A percentile compares a stretch with the other conserved stretches of the same genome.
Conservation (phyloP, 2,329 filamentous ascomycete species). For the Fusarium sp. region DNA sequence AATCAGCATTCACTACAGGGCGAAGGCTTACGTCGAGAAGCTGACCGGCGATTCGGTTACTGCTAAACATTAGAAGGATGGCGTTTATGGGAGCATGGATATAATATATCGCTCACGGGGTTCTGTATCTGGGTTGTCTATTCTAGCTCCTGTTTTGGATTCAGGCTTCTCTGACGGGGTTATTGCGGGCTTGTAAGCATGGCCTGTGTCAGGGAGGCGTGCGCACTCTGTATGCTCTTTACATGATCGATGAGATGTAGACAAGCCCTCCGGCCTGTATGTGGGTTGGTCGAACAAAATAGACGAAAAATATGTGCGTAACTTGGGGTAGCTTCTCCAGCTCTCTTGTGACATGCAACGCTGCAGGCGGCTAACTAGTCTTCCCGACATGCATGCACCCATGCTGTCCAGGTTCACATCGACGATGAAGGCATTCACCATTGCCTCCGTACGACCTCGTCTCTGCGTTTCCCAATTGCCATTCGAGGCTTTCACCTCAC, state of each 20-base stretch:
- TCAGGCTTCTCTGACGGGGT: constrained; percentile 32
- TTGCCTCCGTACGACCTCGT: too few relatives aligned
- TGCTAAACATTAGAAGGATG: constrained; percentile 74
- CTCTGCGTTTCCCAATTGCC: too few relatives aligned
- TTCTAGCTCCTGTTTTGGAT: constrained; percentile 36
- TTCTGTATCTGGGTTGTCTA: constrained; percentile 37
- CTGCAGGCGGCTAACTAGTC: neutral
- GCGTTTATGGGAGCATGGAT: constrained; percentile 50
- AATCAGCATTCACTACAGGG: constrained; percentile 62
- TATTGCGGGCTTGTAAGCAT: constrained; percentile 15
- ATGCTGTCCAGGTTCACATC: too few relatives aligned
- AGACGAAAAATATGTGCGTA: constrained; percentile 34
- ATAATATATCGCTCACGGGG: constrained; percentile 32
- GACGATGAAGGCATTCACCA: too few relatives aligned
- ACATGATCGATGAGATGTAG: constrained; percentile 33
- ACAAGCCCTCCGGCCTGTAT: constrained; percentile 22
- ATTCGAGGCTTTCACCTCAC: too few relatives aligned
- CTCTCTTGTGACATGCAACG: neutral
- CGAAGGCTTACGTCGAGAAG: constrained; percentile 78
- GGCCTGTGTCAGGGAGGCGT: constrained; percentile 21
- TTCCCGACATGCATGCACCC: neutral
- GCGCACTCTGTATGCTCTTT: constrained; percentile 31
- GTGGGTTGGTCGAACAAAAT: constrained; percentile 31
- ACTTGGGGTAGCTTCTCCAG: neutral
- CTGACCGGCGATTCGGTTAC: constrained; percentile 75